Evolutionary conservation across 23 red algal species (phyloP), one percentile per base, ranked within the genome.

Genomic region (Pyropia yezoensis): DNA sequence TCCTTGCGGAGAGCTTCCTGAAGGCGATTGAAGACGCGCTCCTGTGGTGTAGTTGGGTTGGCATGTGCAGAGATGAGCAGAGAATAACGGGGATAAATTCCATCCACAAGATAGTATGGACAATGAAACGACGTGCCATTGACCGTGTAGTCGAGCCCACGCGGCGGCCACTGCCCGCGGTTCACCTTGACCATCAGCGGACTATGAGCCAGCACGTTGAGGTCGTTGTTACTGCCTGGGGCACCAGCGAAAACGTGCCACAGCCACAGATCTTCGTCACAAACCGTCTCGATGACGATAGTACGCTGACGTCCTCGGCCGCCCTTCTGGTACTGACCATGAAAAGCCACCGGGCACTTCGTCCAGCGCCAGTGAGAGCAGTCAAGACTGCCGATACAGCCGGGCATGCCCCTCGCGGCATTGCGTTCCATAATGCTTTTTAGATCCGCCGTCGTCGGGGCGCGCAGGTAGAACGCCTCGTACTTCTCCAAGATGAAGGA

Each of bases 61-160:
- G 30, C 30, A 33, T 33, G 30, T 6, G 30, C 2, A 33, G 30
- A 33, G 3, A 67, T 2, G 49, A 79, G 65, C 1, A 79, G 26
- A 2, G 61, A 50, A 7, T 23, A 52, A 2, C 14, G 18, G 2
- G 76, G 76, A 52, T 68, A 80, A 3, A 80, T 80, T 1, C 76
- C 76, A 32, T 80, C 76, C 0, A 50, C 76, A 0, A 80, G 24
- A 15, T 14, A 80, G 45, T 80, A 80, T 7, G 49, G 61, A 33
- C 2, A 3, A 6, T 6, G 30, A 6, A 33, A 33, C 2, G 30
- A 33, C 6, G 30, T 3, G 30, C 30, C 30, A 33, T 33, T 33
- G 6, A 33, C 30, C 30, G 6, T 6, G 30, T 3, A 33, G 30
- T 33, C 2, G 2, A 33, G 32, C 62, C 67, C 17, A 13, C 8